Conservation (phyloP, 2,329 filamentous ascomycete genomes). For the Xylaria sp. region DNA sequence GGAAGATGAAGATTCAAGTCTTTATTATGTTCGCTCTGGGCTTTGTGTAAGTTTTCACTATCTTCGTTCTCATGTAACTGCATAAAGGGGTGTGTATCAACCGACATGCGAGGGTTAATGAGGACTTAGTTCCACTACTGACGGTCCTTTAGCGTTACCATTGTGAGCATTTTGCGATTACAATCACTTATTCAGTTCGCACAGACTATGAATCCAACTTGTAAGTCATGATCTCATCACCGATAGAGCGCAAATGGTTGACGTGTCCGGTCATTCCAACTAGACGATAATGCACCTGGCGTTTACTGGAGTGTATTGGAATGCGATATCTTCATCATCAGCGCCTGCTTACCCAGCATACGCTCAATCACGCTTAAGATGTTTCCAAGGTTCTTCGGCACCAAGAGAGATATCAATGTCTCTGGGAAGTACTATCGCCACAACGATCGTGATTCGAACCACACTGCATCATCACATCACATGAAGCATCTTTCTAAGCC, state of each 20-base stretch:
- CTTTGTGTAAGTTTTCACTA: constrained; percentile 9
- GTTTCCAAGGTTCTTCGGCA: constrained; percentile 17
- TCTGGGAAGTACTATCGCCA: constrained; percentile 27
- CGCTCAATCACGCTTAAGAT: constrained; percentile 20
- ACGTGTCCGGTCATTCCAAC: neutral
- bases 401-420: constrained; percentile 8
- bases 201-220: constrained; percentile 23
- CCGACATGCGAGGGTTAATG: too few species aligned
- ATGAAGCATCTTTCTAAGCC: constrained; percentile 3
- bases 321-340: constrained; percentile 30
- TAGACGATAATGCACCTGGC: constrained; percentile 24
- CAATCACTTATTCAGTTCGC: constrained; percentile 26
- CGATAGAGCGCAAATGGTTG: neutral
- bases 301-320: constrained; percentile 32
- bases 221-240: constrained; percentile 12
- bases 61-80: neutral
- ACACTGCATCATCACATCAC: constrained; percentile 6
- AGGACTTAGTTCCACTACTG: neutral
- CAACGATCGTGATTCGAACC: constrained; percentile 18
- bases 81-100: neutral
- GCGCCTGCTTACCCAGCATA: constrained; percentile 25
- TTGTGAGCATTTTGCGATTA: constrained; percentile 23
- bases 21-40: constrained; percentile 22
- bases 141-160: constrained; percentile 12
- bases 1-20: constrained; percentile 23